These are phyloP conservation scores for Fraxinus albicans DNA, from an alignment of 305 asterid genomes.

Conservation along the genomic window DNA sequence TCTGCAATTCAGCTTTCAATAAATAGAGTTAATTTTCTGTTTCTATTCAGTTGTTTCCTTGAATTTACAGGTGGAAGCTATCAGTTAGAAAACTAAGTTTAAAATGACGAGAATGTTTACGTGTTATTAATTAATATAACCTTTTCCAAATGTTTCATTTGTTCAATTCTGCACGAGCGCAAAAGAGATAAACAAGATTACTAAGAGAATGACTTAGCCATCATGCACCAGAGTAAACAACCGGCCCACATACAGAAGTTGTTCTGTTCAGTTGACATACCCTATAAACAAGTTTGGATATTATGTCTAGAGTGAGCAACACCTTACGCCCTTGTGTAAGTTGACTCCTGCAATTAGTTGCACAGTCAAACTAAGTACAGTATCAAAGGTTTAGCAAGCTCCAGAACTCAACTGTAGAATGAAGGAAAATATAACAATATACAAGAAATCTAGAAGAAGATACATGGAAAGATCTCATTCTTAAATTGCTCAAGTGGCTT, in stretches of 20 bases:
- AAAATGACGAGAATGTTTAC: not conserved
- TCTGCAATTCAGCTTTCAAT: not conserved
- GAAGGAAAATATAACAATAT: not conserved
- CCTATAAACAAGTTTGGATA: slow-evolving; percentile 71
- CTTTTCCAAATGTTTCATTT: not conserved
- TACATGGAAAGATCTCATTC: not conserved
- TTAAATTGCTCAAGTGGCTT: not conserved
- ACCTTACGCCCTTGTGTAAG: slow-evolving; percentile 97
- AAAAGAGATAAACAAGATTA: not conserved
- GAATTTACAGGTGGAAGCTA: not conserved
- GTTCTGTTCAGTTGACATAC: slow-evolving; percentile 43
- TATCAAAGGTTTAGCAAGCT: slow-evolving; percentile 18
- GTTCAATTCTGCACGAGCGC: not conserved
- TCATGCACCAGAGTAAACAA: slow-evolving; percentile 9
- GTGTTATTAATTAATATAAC: not conserved
- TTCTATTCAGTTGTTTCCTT: not conserved
- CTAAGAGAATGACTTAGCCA: not conserved
- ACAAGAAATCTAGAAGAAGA: slow-evolving; percentile 8
- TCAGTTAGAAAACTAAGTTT: not conserved
- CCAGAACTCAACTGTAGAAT: slow-evolving; percentile 17
- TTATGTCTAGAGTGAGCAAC: slow-evolving; percentile 83
- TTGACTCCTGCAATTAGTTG: slow-evolving; percentile 64
- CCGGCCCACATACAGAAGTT: not conserved
- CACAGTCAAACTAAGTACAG: slow-evolving; percentile 20
- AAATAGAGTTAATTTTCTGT: not conserved